These are phyloP conservation scores for Citropsis articulata DNA, from an alignment of 345 rosid genomes.

Conservation along the genomic window DNA sequence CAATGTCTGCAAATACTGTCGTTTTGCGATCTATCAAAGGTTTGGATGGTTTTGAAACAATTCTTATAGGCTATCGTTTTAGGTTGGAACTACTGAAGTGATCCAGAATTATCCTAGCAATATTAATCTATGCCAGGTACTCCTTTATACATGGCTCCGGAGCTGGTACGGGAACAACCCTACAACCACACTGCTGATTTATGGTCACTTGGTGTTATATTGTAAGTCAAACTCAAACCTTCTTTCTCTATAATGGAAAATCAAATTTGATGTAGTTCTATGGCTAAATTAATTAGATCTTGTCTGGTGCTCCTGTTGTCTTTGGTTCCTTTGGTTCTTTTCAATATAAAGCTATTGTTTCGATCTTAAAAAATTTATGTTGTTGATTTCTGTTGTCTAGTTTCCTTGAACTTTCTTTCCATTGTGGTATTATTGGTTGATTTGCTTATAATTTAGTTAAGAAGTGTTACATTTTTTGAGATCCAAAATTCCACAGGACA, in stretches of 20 bases:
- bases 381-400: not conserved
- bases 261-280: not conserved
- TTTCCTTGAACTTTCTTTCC: not conserved
- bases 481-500: not conserved
- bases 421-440: not conserved
- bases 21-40: constrained; percentile 97
- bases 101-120: not conserved
- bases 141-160: constrained; percentile 99
- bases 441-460: not conserved
- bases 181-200: constrained; percentile 97
- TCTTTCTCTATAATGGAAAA: not conserved
- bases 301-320: not conserved
- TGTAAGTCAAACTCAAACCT: constrained; percentile 48
- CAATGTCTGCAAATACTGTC: constrained; percentile 96
- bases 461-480: not conserved
- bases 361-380: not conserved
- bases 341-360: not conserved
- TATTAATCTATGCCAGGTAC: constrained; percentile 57
- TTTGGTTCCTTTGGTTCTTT: not conserved
- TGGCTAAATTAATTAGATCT: not conserved
- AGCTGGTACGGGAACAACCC: constrained; percentile 93
- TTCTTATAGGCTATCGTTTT: not conserved
- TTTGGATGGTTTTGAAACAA: constrained; percentile 19
- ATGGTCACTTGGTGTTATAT: constrained; percentile 99
- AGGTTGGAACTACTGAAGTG: not conserved